A percentile compares a stretch with the other conserved stretches of the same genome.
Conservation (phyloP, 192 early-diverging fungal species). For the Coemansia sp. region DNA sequence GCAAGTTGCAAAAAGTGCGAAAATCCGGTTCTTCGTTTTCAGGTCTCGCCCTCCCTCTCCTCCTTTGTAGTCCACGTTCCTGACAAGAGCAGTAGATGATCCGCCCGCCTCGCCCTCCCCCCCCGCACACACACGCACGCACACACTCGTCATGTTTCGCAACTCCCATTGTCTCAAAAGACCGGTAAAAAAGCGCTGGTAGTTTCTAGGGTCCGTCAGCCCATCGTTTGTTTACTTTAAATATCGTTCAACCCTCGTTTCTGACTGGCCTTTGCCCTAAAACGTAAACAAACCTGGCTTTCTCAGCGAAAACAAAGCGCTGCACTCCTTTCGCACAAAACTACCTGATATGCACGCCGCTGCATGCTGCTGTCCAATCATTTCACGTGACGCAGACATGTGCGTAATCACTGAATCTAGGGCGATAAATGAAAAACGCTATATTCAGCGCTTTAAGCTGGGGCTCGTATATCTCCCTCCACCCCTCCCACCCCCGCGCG, state of each 20-base stretch:
- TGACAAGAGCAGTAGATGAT: constrained; percentile 7
- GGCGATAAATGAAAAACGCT: too few species aligned
- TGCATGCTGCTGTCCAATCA: neutral
- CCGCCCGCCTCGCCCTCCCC: neutral
- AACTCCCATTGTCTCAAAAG: neutral
- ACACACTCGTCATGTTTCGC: neutral
- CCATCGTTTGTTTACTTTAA: constrained; percentile 7
- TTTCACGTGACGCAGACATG: neutral
- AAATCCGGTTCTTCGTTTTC: constrained; percentile 11
- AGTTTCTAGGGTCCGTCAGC: neutral
- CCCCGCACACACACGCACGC: neutral
- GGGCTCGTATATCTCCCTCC: too few species aligned
- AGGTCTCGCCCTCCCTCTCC: neutral
- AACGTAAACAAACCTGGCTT: constrained; percentile 8
- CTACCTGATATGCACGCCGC: neutral
- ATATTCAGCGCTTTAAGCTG: too few species aligned
- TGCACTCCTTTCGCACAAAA: neutral
- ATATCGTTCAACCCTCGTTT: neutral
- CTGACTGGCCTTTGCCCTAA: constrained; percentile 1
- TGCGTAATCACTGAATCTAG: neutral
- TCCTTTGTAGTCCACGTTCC: constrained; percentile 7
- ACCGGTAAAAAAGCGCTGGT: neutral
- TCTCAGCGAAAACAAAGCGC: constrained; percentile 3
- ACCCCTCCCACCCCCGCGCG: neutral
- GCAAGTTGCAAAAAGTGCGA: constrained; percentile 3